Conservation (phyloP, 2,329 filamentous ascomycete species). For the Spiromastix sp. region DNA sequence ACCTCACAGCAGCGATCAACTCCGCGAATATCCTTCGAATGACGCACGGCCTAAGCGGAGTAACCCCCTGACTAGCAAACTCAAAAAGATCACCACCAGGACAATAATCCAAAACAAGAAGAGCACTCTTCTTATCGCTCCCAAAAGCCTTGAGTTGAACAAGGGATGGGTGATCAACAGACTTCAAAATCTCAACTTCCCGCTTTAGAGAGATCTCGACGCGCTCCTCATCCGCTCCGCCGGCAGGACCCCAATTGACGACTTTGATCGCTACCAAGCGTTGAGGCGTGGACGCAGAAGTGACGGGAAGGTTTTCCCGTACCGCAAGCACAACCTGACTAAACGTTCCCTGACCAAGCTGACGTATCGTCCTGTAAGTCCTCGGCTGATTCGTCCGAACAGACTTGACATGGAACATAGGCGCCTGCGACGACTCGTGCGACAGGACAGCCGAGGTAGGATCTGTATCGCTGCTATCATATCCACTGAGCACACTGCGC, state of each 20-base stretch:
- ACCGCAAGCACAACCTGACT: slow-evolving; percentile 89
- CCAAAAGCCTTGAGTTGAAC: slow-evolving; percentile 89
- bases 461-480: slow-evolving; percentile 41
- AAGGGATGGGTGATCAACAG: slow-evolving; percentile 77
- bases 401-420: slow-evolving; percentile 58
- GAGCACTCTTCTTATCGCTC: slow-evolving; percentile 67
- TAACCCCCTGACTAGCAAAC: slow-evolving; percentile 63
- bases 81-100: slow-evolving; percentile 93
- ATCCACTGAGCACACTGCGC: slow-evolving; percentile 55
- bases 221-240: slow-evolving; percentile 84
- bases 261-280: slow-evolving; percentile 92
- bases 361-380: slow-evolving; percentile 67
- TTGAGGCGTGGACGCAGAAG: slow-evolving; percentile 16
- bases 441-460: slow-evolving; percentile 17
- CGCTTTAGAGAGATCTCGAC: slow-evolving; percentile 89
- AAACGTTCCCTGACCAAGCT: slow-evolving; percentile 87
- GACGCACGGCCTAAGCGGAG: slow-evolving; percentile 40
- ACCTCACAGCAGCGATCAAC: slow-evolving; percentile 71
- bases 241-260: slow-evolving; percentile 86
- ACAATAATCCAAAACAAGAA: slow-evolving; percentile 84
- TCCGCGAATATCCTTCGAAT: slow-evolving; percentile 84
- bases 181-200: slow-evolving; percentile 87
- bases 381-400: slow-evolving; percentile 59
- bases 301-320: slow-evolving; percentile 43
- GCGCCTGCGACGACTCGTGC: slow-evolving; percentile 11